A percentile compares a stretch with the other conserved stretches of the same genome.
phyloP scores from a whole-genome alignment of 371 early-diverging fungal species.

The Blakeslea trispora region DNA sequence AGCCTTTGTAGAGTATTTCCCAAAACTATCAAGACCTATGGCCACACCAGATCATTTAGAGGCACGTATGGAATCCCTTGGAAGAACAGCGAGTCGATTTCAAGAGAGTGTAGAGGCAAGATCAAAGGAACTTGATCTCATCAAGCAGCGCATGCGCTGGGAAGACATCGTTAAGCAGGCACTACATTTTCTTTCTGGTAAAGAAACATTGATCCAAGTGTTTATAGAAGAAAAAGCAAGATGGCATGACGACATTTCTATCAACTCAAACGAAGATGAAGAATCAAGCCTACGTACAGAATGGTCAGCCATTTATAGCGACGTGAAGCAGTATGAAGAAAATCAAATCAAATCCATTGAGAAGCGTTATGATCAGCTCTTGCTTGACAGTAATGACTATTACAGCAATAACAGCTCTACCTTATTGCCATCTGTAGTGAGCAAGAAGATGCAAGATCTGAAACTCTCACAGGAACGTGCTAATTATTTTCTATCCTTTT shows the following conservation, averaged over 20 bases:
- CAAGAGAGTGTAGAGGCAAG: constrained; percentile 33
- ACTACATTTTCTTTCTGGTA: constrained; percentile 16
- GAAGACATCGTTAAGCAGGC: constrained; percentile 29
- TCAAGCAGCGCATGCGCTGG: constrained; percentile 29
- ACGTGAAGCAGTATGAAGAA: constrained; percentile 23
- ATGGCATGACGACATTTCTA: constrained; percentile 26
- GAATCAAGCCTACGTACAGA: constrained; percentile 26
- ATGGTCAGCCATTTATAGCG: constrained; percentile 12
- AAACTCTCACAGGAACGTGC: constrained; percentile 17
- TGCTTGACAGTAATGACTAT: constrained; percentile 10
- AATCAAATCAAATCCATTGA: constrained; percentile 17
- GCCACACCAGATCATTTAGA: constrained; percentile 49
- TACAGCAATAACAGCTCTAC: constrained; percentile 15
- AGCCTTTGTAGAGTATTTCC: constrained; percentile 37
- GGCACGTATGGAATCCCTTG: constrained; percentile 39
- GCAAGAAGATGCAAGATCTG: constrained; percentile 24
- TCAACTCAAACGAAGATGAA: constrained; percentile 20
- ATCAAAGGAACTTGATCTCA: constrained; percentile 31
- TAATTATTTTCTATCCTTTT: constrained; percentile 28
- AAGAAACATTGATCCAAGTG: constrained; percentile 18
- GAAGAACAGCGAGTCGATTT: constrained; percentile 23
- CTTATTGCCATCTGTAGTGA: constrained; percentile 21
- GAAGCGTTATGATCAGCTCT: constrained; percentile 17
- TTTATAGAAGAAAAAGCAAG: constrained; percentile 44
- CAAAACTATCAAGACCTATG: constrained; percentile 37